Evolutionary conservation across 2,329 filamentous ascomycete species (phyloP).

Genomic region (Polychaeton citri): DNA sequence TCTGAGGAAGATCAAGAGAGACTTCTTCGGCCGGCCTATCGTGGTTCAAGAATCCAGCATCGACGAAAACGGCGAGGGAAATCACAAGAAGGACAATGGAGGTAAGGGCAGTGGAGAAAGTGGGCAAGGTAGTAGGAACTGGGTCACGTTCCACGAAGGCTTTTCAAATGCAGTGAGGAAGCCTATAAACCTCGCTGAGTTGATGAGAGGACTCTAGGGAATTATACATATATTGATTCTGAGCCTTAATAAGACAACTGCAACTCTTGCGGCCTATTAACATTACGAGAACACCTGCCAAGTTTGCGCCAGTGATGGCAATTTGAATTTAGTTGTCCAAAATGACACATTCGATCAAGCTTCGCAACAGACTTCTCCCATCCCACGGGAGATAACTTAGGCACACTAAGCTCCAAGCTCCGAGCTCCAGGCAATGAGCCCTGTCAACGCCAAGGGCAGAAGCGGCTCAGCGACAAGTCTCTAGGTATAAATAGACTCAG

Average conservation of each 20-base stretch:
- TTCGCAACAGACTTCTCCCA: no score
- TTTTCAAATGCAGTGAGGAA: constrained; percentile 87
- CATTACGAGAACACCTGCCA: no score
- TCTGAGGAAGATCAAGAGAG: constrained; percentile 44
- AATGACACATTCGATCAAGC: no score
- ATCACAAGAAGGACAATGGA: constrained; percentile 22
- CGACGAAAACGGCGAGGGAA: constrained; percentile 21
- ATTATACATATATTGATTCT: not conserved
- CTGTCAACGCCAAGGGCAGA: no score
- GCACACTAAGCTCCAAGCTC: no score
- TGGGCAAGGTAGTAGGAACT: constrained; percentile 47
- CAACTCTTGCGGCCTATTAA: no score
- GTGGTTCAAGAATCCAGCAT: constrained; percentile 31
- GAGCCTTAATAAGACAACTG: not conserved
- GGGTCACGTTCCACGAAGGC: constrained; percentile 83
- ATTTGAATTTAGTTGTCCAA: no score
- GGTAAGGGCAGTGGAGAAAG: constrained; percentile 20
- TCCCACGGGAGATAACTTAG: no score
- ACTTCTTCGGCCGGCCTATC: constrained; percentile 75
- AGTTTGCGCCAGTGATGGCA: no score
- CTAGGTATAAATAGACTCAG: constrained; percentile 73
- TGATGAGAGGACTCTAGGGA: constrained; percentile 41
- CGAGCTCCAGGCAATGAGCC: no score
- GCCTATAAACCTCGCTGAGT: constrained; percentile 66
- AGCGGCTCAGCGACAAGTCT: no score